phyloP scores from a whole-genome alignment of 1,284 basidiomycete species.

The Singerocomus rubriflavus region DNA sequence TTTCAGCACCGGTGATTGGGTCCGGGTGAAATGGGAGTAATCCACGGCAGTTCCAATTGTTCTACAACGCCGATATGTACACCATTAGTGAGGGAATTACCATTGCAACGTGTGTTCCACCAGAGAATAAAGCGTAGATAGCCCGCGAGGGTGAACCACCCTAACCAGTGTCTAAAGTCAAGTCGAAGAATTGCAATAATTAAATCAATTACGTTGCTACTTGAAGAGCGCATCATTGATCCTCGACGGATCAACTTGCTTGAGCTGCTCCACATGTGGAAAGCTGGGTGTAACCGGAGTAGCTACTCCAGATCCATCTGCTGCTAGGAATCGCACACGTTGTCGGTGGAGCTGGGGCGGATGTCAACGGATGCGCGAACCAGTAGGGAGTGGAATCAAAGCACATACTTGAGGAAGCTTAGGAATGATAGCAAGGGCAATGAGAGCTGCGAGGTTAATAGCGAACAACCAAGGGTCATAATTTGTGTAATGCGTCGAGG shows the following conservation, averaged over 20 bases:
- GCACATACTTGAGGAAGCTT: constrained; percentile 84
- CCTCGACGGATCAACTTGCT: constrained; percentile 21
- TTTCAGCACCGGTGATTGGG: constrained; percentile 18
- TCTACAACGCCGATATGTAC: constrained; percentile 36
- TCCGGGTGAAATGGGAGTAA: constrained; percentile 16
- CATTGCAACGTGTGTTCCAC: constrained; percentile 20
- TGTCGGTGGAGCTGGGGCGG: constrained; percentile 68
- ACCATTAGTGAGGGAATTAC: constrained; percentile 33
- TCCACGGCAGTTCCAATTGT: constrained; percentile 16
- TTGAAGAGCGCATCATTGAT: constrained; percentile 39
- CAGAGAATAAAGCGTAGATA: constrained; percentile 14
- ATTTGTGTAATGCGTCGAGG: constrained; percentile 97
- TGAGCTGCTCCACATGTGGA: constrained; percentile 32
- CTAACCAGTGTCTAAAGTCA: constrained; percentile 19
- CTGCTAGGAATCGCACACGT: constrained; percentile 69
- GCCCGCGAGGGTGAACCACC: constrained; percentile 12
- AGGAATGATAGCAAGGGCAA: constrained; percentile 81
- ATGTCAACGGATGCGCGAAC: constrained; percentile 18
- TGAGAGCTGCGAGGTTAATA: constrained; percentile 84
- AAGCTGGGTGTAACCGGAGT: constrained; percentile 62
- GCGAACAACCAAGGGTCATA: constrained; percentile 93
- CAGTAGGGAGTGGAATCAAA: neutral
- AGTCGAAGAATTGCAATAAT: constrained; percentile 10
- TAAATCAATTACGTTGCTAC: constrained; percentile 18
- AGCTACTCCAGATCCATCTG: constrained; percentile 56